A percentile compares a stretch with the other conserved stretches of the same genome.
Conservation (phyloP, 1,139 yeast species). For the Saccharomyces hybrid region DNA sequence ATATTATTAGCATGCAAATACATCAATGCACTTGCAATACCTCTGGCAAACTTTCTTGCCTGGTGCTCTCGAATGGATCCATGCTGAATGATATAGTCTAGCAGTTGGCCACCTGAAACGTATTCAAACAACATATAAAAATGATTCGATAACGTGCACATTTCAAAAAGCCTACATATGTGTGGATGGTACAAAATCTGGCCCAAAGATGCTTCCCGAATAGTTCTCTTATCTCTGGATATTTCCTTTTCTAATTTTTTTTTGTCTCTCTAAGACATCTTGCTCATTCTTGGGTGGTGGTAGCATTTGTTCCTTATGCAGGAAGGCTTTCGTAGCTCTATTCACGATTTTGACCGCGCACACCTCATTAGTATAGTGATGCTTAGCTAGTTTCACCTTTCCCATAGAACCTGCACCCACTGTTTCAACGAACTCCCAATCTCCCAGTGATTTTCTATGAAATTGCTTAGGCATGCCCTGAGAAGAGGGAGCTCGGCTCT, state of each 20-base stretch:
- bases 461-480: slow-evolving; percentile 41
- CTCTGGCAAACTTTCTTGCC: slow-evolving; percentile 88
- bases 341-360: slow-evolving; percentile 85
- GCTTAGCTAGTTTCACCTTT: slow-evolving; percentile 87
- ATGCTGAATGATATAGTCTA: slow-evolving; percentile 92
- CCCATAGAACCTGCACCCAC: slow-evolving; percentile 99
- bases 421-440: slow-evolving; percentile 91
- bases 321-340: slow-evolving; percentile 66
- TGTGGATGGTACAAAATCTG: slow-evolving; percentile 80
- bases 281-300: slow-evolving; percentile 54
- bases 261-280: slow-evolving; percentile 53
- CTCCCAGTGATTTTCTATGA: slow-evolving; percentile 84
- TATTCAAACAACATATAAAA: slow-evolving; percentile 94
- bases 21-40: slow-evolving; percentile 88
- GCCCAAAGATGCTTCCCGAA: slow-evolving; percentile 91
- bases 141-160: slow-evolving; percentile 91
- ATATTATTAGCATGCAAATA: slow-evolving; percentile 89
- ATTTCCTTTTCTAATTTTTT: slow-evolving; percentile 74
- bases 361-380: slow-evolving; percentile 57
- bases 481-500: not conserved
- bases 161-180: slow-evolving; percentile 83
- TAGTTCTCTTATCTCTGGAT: slow-evolving; percentile 81
- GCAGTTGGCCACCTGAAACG: slow-evolving; percentile 93
- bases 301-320: slow-evolving; percentile 67
- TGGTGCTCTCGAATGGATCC: slow-evolving; percentile 86